phyloP scores from a whole-genome alignment of 805 yeast genomes.

The Metschnikowia vanudenii region DNA sequence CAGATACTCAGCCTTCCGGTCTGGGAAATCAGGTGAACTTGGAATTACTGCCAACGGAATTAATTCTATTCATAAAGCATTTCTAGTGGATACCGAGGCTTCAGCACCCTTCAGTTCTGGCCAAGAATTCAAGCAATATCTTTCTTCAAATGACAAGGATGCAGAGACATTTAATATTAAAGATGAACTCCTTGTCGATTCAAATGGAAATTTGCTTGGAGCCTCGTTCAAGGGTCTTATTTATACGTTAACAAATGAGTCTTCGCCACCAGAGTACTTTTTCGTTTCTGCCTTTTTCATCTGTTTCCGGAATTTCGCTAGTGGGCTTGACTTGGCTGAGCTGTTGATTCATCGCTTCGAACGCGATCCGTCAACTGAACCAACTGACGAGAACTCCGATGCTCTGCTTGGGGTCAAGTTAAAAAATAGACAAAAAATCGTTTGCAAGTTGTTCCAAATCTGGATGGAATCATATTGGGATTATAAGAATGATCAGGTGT shows the following conservation, averaged over 20 bases:
- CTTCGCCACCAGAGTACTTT: conserved; percentile 61
- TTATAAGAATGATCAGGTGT: conserved; percentile 53
- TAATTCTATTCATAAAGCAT: conserved; percentile 38
- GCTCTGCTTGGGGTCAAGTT: conserved; percentile 33
- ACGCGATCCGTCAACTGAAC: conserved; percentile 18
- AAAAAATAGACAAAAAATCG: conserved; percentile 62
- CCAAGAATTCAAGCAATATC: conserved; percentile 38
- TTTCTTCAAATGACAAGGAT: conserved; percentile 18
- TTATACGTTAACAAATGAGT: conserved; percentile 64
- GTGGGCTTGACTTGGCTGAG: conserved; percentile 64
- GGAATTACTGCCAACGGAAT: conserved; percentile 49
- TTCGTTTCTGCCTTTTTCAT: conserved; percentile 73
- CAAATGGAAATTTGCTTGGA: conserved; percentile 56
- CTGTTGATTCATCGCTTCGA: conserved; percentile 34
- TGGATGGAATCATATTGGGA: conserved; percentile 96
- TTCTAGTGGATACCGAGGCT: conserved; percentile 28
- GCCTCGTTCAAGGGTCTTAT: conserved; percentile 71
- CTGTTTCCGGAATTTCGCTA: conserved; percentile 70
- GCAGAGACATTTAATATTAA: conserved; percentile 22
- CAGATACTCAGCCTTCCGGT: conserved; percentile 50
- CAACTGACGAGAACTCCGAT: conserved; percentile 33
- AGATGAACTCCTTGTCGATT: conserved; percentile 52
- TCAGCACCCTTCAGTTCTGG: conserved; percentile 33
- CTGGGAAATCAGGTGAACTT: conserved; percentile 50
- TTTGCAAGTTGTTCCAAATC: conserved; percentile 65